Conservation (phyloP, 1,139 yeast species). For the Geotrichum phurueaensis region DNA sequence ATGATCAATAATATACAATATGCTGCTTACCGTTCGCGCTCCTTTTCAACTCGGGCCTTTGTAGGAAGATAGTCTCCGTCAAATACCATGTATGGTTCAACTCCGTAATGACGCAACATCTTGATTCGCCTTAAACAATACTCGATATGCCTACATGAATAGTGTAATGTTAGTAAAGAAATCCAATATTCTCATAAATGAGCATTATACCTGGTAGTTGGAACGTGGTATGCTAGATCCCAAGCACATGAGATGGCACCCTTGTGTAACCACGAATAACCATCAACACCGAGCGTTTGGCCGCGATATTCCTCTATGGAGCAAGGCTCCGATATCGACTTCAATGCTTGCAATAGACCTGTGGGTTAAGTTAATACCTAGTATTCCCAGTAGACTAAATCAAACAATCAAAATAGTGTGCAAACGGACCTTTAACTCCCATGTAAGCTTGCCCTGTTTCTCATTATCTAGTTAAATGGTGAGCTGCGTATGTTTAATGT, state of each 20-base stretch:
- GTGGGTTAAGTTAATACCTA: slow-evolving; percentile 43
- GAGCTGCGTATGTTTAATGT: background rate
- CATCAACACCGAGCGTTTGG: slow-evolving; percentile 80
- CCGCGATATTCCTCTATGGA: slow-evolving; percentile 62
- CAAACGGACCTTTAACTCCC: slow-evolving; percentile 24
- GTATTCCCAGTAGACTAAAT: slow-evolving; percentile 33
- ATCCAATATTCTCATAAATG: background rate
- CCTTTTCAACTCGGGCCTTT: slow-evolving; percentile 66
- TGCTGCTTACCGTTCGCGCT: slow-evolving; percentile 42
- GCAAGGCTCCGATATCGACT: slow-evolving; percentile 60
- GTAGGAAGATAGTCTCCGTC: slow-evolving; percentile 88
- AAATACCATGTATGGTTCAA: slow-evolving; percentile 82
- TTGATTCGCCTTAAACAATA: slow-evolving; percentile 53
- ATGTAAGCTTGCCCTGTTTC: slow-evolving; percentile 8
- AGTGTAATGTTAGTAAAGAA: background rate
- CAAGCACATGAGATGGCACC: slow-evolving; percentile 79
- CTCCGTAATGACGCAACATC: slow-evolving; percentile 59
- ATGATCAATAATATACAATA: background rate
- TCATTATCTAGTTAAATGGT: background rate
- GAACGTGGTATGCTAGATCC: slow-evolving; percentile 66
- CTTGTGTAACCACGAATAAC: slow-evolving; percentile 94
- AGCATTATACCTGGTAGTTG: slow-evolving; percentile 53
- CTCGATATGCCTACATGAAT: slow-evolving; percentile 37
- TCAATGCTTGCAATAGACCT: slow-evolving; percentile 70
- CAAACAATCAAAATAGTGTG: background rate